A percentile compares a stretch with the other conserved stretches of the same genome.
phyloP scores from a whole-genome alignment of 163 green algal genomes.

The Chloromonas sp. region DNA sequence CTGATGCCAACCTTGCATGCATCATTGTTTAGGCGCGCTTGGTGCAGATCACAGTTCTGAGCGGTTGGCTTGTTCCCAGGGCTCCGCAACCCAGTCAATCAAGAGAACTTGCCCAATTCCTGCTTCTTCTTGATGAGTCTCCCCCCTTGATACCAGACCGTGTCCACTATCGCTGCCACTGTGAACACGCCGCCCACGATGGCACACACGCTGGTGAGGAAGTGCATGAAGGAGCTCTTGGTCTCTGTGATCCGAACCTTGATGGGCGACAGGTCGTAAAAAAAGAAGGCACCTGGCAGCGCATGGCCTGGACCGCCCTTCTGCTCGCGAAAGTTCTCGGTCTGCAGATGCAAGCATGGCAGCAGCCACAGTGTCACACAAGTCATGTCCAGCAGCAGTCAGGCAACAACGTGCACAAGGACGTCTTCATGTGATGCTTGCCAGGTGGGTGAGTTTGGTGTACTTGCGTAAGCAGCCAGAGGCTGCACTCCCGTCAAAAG shows the following conservation, averaged over 20 bases:
- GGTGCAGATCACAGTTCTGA: too few relatives aligned
- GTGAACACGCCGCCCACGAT: slow-evolving; percentile 96
- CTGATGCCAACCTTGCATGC: too few relatives aligned
- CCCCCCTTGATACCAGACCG: slow-evolving; percentile 78
- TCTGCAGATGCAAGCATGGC: background rate
- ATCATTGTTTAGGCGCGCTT: too few relatives aligned
- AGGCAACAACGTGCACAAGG: background rate
- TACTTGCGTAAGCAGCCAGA: too few relatives aligned
- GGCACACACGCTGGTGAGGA: slow-evolving; percentile 88
- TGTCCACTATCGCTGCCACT: slow-evolving; percentile 92
- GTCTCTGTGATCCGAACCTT: slow-evolving; percentile 34
- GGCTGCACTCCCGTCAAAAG: too few relatives aligned
- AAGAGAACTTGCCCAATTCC: slow-evolving; percentile 48
- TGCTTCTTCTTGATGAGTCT: slow-evolving; percentile 83
- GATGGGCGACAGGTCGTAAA: slow-evolving; percentile 96
- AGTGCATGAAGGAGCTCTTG: slow-evolving; percentile 68
- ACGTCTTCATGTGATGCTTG: too few relatives aligned
- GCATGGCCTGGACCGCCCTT: background rate
- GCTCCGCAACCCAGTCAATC: background rate
- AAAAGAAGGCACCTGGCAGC: slow-evolving; percentile 92
- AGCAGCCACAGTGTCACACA: too few relatives aligned
- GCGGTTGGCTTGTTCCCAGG: too few relatives aligned
- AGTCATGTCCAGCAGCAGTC: background rate
- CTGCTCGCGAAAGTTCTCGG: background rate
- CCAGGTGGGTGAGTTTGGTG: too few relatives aligned